phyloP scores from a whole-genome alignment of 495 filamentous ascomycete species.

The Talaromyces ruber region DNA sequence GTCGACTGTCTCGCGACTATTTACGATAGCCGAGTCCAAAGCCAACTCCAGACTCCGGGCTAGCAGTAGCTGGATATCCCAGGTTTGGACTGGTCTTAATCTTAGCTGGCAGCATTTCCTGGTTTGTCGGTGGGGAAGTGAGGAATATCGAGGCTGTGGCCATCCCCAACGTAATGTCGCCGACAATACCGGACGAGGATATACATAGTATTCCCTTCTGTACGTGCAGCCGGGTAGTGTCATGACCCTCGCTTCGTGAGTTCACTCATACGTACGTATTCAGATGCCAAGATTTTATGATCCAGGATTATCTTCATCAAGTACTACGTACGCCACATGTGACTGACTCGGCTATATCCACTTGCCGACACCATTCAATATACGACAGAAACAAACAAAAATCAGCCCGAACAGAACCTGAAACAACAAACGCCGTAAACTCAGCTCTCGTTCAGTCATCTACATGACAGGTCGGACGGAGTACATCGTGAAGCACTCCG shows the following conservation, averaged over 20 bases:
- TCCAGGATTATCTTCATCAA: not conserved
- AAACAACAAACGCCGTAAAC: not conserved
- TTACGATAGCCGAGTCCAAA: not conserved
- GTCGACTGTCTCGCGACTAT: not conserved
- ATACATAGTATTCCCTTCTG: not conserved
- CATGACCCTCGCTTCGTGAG: not conserved
- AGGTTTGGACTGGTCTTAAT: not conserved
- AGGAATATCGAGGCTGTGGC: not conserved
- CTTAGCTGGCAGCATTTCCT: not conserved
- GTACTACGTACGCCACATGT: not conserved
- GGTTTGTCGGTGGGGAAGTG: not conserved
- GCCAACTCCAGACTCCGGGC: not conserved
- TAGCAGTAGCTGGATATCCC: not conserved
- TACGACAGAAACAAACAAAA: not conserved
- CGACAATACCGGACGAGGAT: not conserved
- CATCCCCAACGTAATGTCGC: not conserved
- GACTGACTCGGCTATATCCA: not conserved
- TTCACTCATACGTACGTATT: not conserved
- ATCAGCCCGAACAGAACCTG: not conserved
- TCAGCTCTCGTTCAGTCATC: not conserved
- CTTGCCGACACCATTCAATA: not conserved
- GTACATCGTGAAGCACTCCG: not conserved
- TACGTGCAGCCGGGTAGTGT: not conserved
- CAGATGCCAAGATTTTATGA: not conserved
- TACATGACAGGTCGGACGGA: not conserved